A percentile compares a stretch with the other conserved stretches of the same genome.
Evolutionary conservation across 495 filamentous ascomycete genomes (phyloP).

Genomic region (Penicillium psychrofluorescens): DNA sequence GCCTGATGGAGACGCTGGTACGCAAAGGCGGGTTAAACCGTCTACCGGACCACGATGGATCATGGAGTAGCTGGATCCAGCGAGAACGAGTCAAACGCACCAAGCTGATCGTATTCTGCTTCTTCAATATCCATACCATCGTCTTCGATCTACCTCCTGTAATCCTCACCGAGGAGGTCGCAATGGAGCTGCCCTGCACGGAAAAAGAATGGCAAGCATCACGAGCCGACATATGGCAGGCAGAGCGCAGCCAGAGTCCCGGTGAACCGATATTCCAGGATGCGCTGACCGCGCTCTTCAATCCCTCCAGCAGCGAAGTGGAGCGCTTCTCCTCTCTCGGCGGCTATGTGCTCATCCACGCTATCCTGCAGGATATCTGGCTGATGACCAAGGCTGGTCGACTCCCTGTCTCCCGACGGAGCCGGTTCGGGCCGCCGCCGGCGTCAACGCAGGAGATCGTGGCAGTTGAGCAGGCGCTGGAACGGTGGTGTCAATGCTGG

Average conservation of each 20-base stretch:
- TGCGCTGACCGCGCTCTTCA: constrained; percentile 24
- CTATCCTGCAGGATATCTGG: constrained; percentile 63
- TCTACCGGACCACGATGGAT: constrained; percentile 25
- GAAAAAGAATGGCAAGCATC: constrained; percentile 32
- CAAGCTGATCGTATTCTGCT: constrained; percentile 40
- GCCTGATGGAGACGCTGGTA: constrained; percentile 26
- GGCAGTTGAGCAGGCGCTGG: constrained; percentile 50
- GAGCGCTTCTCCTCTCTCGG: constrained; percentile 50
- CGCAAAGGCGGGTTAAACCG: constrained; percentile 27
- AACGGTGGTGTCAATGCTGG: constrained; percentile 57
- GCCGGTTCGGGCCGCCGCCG: constrained; percentile 23
- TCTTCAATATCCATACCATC: constrained; percentile 44
- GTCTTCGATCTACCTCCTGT: constrained; percentile 43
- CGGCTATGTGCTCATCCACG: constrained; percentile 62
- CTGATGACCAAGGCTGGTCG: constrained; percentile 52
- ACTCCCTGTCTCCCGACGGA: constrained; percentile 32
- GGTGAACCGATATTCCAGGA: constrained; percentile 28
- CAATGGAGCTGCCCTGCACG: constrained; percentile 51
- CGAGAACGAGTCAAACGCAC: constrained; percentile 38
- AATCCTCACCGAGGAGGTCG: constrained; percentile 56
- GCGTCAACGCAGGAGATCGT: constrained; percentile 45
- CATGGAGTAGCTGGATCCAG: constrained; percentile 44
- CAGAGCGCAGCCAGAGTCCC: constrained; percentile 16
- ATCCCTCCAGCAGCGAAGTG: constrained; percentile 8
- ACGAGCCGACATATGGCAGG: constrained; percentile 19